Percentiles rank a stretch among this genome's conserved stretches.
phyloP scores from a whole-genome alignment of 2,329 filamentous ascomycete genomes.

The Knoxdaviesia capensis region DNA sequence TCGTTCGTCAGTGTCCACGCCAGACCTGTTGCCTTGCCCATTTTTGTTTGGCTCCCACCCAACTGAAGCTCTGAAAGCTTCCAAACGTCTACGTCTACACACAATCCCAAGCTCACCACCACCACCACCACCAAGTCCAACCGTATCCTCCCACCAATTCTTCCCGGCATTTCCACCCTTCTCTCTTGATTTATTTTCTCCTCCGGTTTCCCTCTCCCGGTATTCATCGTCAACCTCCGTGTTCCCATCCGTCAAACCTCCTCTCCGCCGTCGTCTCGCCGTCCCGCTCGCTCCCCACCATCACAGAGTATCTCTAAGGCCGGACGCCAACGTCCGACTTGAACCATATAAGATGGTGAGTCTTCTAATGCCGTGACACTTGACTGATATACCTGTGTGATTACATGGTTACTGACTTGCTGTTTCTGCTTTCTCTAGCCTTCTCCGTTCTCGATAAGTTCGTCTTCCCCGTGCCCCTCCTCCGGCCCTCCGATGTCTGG shows the following conservation, averaged over 20 bases:
- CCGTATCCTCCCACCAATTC: not conserved
- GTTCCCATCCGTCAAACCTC: too few species aligned
- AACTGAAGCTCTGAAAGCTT: not conserved
- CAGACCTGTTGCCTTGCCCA: too few species aligned
- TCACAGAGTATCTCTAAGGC: too few species aligned
- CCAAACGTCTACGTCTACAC: slow-evolving; percentile 3
- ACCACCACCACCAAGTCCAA: slow-evolving; percentile 3
- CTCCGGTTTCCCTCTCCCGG: not conserved
- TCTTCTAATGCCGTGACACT: slow-evolving; percentile 11
- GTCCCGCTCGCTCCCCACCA: too few species aligned
- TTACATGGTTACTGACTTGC: too few species aligned
- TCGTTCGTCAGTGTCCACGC: too few species aligned
- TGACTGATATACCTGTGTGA: not conserved
- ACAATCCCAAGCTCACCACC: slow-evolving; percentile 6
- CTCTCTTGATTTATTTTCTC: not conserved
- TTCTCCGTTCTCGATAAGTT: slow-evolving; percentile 93
- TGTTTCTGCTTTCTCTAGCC: slow-evolving; percentile 28
- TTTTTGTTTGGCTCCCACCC: too few species aligned
- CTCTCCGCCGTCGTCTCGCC: too few species aligned
- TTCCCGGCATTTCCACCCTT: not conserved
- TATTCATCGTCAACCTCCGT: not conserved
- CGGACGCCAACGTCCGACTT: not conserved
- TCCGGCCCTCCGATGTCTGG: not conserved
- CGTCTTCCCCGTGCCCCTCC: slow-evolving; percentile 11
- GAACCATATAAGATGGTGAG: not conserved